Evolutionary conservation across 2,329 filamentous ascomycete genomes (phyloP), one percentile per base, ranked within the genome.

Genomic region (Basipetospora chlamydospora): DNA sequence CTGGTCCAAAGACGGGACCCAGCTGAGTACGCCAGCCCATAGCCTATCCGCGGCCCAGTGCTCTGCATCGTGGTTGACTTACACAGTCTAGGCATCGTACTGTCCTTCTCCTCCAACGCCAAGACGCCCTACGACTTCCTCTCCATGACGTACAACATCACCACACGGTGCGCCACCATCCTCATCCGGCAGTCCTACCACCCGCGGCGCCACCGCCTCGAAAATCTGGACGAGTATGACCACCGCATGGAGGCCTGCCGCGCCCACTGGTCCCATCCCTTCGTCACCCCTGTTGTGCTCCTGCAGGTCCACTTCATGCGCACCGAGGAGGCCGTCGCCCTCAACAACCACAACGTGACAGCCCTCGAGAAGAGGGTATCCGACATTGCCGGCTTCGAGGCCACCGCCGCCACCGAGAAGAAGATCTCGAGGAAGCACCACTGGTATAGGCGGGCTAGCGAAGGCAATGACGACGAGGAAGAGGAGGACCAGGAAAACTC

Each of bases 71-170:
- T n/a, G n/a, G n/a, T n/a, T n/a, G n/a, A n/a, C n/a, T n/a, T n/a
- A n/a, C n/a, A n/a, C n/a, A n/a, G 4, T 20, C 1, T 12, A 60
- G 58, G 58, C 41, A 45, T 65, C 26, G 59, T 64, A 35, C 50
- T 65, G 35, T 59, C 59, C 23, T 65, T 65, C 43, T 62, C 61
- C 3, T 53, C 54, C 16, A 57, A 59, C 37, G 58, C 61, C 16
- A 57, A 55, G 29, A 60, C 61, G 0, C 61, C 61, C 0, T 64
- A 60, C 32, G 61, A 65, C 45, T 65, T 64, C 42, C 48, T 64
- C 8, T 64, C 60, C 28, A 60, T 64, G 58, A 57, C 59, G 4
- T 64, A 64, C 45, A 52, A 56, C 37, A 44, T 65, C 25, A 45
- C 51, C 7, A 54, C 51, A 6, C 54, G 54, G 15, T 55, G 52